Percentiles rank a stretch among this genome's conserved stretches.
These are phyloP conservation scores for Biscutella laevigata DNA, from an alignment of 441 rosid species.

Conservation along the genomic window DNA sequence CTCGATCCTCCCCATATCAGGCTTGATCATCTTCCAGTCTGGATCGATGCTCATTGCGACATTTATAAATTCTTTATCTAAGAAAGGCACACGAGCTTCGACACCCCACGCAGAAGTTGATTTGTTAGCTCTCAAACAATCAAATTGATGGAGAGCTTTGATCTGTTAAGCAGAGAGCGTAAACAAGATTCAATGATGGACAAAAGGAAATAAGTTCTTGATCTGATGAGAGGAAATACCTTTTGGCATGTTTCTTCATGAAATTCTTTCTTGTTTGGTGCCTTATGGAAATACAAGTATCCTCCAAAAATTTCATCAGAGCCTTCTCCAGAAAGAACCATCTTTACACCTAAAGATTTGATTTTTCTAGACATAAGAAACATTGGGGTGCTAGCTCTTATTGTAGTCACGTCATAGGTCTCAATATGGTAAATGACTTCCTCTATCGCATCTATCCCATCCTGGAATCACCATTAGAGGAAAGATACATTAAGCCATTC, in stretches of 20 bases:
- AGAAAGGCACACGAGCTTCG: constrained; percentile 97
- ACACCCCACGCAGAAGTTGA: constrained; percentile 98
- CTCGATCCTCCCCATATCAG: constrained; percentile 22
- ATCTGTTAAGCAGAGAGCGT: constrained; percentile 40
- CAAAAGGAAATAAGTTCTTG: not conserved
- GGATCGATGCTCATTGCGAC: constrained; percentile 91
- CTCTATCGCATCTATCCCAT: constrained; percentile 93
- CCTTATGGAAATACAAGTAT: constrained; percentile 93
- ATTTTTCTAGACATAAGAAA: constrained; percentile 98
- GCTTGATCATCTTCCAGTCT: constrained; percentile 38
- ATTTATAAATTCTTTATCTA: constrained; percentile 75
- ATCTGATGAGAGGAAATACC: constrained; percentile 30
- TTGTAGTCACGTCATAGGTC: constrained; percentile 92
- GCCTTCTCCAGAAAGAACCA: constrained; percentile 99
- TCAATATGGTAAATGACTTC: constrained; percentile 95
- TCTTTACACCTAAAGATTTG: constrained; percentile 94
- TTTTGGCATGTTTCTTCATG: constrained; percentile 93
- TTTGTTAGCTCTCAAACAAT: constrained; percentile 97
- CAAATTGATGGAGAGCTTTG: constrained; percentile 91
- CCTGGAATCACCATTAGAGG: constrained; percentile 38
- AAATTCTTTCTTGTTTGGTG: constrained; percentile 92
- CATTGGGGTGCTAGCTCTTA: constrained; percentile 99
- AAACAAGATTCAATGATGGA: constrained; percentile 16
- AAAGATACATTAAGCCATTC: not conserved
- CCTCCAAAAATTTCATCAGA: constrained; percentile 99